Evolutionary conservation across 768 basidiomycete species (phyloP), one percentile per base, ranked within the genome.

Genomic region (Boletus tylopilopsis): DNA sequence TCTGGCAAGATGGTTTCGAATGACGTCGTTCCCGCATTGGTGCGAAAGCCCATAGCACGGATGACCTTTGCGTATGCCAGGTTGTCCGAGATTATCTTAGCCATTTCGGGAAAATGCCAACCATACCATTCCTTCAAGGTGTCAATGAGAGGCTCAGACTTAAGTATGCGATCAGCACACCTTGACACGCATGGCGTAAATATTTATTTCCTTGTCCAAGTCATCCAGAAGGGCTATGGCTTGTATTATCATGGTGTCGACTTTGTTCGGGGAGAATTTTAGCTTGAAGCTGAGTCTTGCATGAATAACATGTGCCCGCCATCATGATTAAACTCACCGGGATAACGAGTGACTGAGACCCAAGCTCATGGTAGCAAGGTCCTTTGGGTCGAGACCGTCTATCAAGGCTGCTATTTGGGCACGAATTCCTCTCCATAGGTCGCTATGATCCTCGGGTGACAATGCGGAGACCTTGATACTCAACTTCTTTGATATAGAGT

Each of bases 61-160:
- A 99, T 83, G 50, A 88, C 87, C 73, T 93, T 96, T 52, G 96
- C 94, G 68, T 98, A 98, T 18, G 95, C 94, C 51, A 94, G 73
- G 71, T 96, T 99, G 76, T 99, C 96, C 51, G 85, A 82, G 57
- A 99, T 89, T 67, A 99, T 98, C 75, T 97, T 98, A 51, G 87
- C 89, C 87, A 99, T 90, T 72, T 99, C 96, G 5, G 96, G 96
- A 80, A 99, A 99, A 75, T 99, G 96, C 96, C 96, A 99, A 32
- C 96, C 96, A 62, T 99, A 99, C 96, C 96, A 99, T 81, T 99
- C 96, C 95, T 96, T 59, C 23, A 42, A 21, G 41, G 36, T 45
- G 33, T 54, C 27, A 43, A 51, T 38, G 3, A 52, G 12, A 34
- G 33, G n/a, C 3, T n/a, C 6, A 35, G 21, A 29, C 23, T 27